Conservation (phyloP, 2,329 filamentous ascomycete genomes). For the Trichoderma pleuroti region DNA sequence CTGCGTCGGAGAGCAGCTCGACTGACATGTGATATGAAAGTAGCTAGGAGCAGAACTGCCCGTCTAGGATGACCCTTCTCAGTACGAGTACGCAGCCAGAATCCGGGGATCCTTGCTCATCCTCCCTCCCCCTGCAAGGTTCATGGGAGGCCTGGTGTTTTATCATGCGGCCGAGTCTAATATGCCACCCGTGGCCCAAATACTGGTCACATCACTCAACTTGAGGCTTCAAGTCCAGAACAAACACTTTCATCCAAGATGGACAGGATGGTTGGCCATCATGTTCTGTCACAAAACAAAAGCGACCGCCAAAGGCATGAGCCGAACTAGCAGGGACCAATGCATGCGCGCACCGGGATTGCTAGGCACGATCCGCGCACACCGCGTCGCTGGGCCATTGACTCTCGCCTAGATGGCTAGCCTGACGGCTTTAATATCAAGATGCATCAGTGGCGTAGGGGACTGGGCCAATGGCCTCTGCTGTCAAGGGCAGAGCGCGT, state of each 20-base stretch:
- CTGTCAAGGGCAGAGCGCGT: not conserved
- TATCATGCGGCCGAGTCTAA: not conserved
- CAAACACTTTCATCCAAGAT: not conserved
- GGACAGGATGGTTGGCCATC: not conserved
- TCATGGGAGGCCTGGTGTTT: not conserved
- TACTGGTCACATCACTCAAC: not conserved
- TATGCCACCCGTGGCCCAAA: not conserved
- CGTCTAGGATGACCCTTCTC: not conserved
- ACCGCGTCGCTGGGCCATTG: not conserved
- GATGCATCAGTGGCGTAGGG: constrained; percentile 9
- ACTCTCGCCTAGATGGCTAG: not conserved
- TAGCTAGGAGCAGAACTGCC: not conserved
- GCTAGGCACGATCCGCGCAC: constrained; percentile 12
- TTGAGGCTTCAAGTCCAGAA: not conserved
- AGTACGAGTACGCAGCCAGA: too few species aligned
- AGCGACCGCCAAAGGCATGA: not conserved
- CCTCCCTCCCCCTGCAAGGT: not conserved
- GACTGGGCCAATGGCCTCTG: not conserved
- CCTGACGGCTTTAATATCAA: constrained; percentile 9
- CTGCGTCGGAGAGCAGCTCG: not conserved
- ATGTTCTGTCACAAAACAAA: not conserved
- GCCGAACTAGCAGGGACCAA: constrained; percentile 9
- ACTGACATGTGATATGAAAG: not conserved
- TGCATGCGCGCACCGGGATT: constrained; percentile 9
- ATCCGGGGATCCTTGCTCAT: not conserved